These are phyloP conservation scores for Colletotrichum somersetense DNA, from an alignment of 2,329 filamentous ascomycete genomes.

Conservation along the genomic window DNA sequence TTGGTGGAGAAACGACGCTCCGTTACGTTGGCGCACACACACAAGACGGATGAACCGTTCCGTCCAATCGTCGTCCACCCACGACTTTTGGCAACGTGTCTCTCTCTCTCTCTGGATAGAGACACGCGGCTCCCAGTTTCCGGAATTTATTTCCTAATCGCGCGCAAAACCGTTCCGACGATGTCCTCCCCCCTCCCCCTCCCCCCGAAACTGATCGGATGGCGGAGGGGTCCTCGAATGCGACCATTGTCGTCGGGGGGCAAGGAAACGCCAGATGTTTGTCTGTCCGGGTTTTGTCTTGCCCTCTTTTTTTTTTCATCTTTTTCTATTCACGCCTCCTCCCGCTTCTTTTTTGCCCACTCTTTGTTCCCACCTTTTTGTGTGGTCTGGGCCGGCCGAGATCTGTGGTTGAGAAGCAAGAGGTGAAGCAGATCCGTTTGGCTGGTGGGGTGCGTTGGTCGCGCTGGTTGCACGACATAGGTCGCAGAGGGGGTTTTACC, in stretches of 20 bases:
- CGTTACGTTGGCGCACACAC: background rate
- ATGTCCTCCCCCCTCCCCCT: background rate
- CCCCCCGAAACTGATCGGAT: constrained; percentile 23
- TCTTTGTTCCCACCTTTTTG: background rate
- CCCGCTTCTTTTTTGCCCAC: background rate
- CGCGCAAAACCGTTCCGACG: background rate
- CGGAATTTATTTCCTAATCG: background rate
- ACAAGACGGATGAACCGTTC: constrained; percentile 20
- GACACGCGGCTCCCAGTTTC: background rate
- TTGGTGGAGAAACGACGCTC: constrained; percentile 6
- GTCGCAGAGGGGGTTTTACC: background rate
- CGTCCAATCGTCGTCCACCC: constrained; percentile 10
- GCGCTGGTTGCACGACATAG: background rate
- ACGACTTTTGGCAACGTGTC: background rate
- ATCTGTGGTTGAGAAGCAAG: constrained; percentile 17
- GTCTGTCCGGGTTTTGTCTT: constrained; percentile 2
- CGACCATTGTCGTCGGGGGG: background rate
- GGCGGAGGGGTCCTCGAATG: constrained; percentile 23
- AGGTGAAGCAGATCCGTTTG: constrained; percentile 11
- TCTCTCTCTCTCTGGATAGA: background rate
- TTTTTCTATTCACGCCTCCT: background rate
- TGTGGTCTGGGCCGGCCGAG: background rate
- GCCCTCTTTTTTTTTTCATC: background rate
- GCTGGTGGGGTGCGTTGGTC: background rate
- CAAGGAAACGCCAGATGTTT: constrained; percentile 12